Evolutionary conservation across 805 yeast genomes (phyloP).

Genomic region (Monosporozyma siamensis): DNA sequence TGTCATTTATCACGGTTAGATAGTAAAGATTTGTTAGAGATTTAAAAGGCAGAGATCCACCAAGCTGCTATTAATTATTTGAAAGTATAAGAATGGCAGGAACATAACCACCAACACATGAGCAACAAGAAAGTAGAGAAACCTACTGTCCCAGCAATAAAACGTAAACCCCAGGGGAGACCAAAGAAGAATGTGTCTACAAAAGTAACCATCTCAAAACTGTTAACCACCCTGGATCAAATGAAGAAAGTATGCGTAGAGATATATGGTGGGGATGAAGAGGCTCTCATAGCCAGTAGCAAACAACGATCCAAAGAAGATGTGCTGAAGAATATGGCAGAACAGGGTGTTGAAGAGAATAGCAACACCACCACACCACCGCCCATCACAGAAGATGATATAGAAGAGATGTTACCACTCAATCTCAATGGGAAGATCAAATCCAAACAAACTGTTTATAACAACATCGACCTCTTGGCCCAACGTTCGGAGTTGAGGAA

Average conservation of each 20-base stretch:
- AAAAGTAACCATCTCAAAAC: not conserved
- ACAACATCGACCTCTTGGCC: conserved; percentile 2
- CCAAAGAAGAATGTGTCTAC: not conserved
- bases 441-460: not conserved
- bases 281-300: not conserved
- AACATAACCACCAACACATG: no score
- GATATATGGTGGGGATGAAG: not conserved
- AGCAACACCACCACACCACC: not conserved
- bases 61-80: no score
- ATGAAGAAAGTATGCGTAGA: conserved; percentile 1
- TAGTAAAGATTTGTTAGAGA: no score
- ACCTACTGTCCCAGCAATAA: no score
- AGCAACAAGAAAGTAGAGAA: no score
- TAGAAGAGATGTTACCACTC: conserved; percentile 3
- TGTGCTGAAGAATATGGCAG: no score
- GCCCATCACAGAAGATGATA: conserved; percentile 4
- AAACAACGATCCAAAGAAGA: not conserved
- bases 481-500: conserved; percentile 2
- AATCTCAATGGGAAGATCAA: not conserved
- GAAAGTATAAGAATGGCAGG: no score
- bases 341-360: no score
- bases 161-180: not conserved
- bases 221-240: not conserved
- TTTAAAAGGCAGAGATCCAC: no score
- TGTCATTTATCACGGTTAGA: no score